A percentile compares a stretch with the other conserved stretches of the same genome.
Evolutionary conservation across 345 rosid genomes (phyloP).

Genomic region (Lepidium sativum): DNA sequence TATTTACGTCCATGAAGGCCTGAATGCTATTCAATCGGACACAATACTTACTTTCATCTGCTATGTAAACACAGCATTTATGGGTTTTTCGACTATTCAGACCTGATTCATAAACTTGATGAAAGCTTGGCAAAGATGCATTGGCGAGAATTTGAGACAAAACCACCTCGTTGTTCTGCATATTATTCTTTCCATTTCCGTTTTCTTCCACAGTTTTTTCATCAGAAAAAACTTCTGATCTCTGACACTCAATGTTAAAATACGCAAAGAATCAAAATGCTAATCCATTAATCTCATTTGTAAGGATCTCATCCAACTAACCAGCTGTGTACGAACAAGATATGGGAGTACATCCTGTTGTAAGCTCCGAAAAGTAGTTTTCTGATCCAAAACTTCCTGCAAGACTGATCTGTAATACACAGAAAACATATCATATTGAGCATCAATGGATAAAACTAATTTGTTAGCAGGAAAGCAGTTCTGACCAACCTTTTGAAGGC

Average conservation of each 20-base stretch:
- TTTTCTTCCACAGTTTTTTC: conserved; percentile 56
- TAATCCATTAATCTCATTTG: background rate
- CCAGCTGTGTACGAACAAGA: conserved; percentile 93
- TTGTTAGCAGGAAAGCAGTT: conserved; percentile 3
- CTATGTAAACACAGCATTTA: conserved; percentile 89
- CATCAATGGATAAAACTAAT: background rate
- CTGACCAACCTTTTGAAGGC: conserved; percentile 82
- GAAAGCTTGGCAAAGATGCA: conserved; percentile 69
- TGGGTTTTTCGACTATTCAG: conserved; percentile 48
- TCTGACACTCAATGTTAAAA: conserved; percentile 32
- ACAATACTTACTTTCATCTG: conserved; percentile 67
- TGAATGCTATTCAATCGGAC: conserved; percentile 79
- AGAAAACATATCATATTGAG: conserved; percentile 9
- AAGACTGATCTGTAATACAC: conserved; percentile 53
- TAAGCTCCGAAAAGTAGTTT: conserved; percentile 68
- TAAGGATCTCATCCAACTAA: conserved; percentile 36
- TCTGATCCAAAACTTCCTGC: conserved; percentile 61
- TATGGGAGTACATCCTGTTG: conserved; percentile 82
- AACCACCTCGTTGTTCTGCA: conserved; percentile 43
- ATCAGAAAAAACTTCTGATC: conserved; percentile 48
- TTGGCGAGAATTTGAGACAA: conserved; percentile 62
- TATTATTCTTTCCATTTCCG: conserved; percentile 45
- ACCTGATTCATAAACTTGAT: conserved; percentile 41
- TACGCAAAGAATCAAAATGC: conserved; percentile 11
- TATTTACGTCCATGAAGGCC: conserved; percentile 82